Percentiles rank a stretch among this genome's conserved stretches.
Conservation (phyloP, 2,329 filamentous ascomycete species). For the Ascochyta pisi region DNA sequence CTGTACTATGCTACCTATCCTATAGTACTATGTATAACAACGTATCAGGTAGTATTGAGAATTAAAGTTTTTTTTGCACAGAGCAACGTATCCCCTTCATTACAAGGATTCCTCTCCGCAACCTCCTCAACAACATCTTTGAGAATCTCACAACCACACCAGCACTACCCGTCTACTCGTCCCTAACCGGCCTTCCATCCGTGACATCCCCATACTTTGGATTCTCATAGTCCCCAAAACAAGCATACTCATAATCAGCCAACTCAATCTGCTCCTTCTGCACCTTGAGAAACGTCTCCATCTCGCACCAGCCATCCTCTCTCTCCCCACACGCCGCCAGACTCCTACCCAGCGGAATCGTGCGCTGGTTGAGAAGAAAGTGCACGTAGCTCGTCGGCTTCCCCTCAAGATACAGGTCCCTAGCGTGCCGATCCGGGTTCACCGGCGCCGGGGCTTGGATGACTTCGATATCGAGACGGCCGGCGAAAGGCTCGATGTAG, state of each 20-base stretch:
- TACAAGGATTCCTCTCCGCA: background rate
- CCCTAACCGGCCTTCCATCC: slow-evolving; percentile 57
- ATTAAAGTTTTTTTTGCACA: too few species aligned
- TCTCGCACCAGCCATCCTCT: slow-evolving; percentile 79
- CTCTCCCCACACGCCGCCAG: slow-evolving; percentile 70
- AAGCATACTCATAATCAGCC: slow-evolving; percentile 70
- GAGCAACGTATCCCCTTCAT: background rate
- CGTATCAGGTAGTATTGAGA: too few species aligned
- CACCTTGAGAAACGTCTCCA: slow-evolving; percentile 69
- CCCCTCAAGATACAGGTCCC: slow-evolving; percentile 58
- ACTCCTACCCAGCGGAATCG: slow-evolving; percentile 71
- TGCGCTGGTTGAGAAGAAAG: slow-evolving; percentile 77
- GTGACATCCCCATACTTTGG: slow-evolving; percentile 58
- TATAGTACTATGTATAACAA: too few species aligned
- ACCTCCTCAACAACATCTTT: background rate
- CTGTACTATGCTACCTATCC: too few species aligned
- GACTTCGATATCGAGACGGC: slow-evolving; percentile 75
- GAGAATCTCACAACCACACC: background rate
- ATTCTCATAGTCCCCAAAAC: slow-evolving; percentile 64
- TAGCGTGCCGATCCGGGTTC: slow-evolving; percentile 26
- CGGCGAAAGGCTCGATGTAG: slow-evolving; percentile 74
- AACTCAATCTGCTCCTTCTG: slow-evolving; percentile 65
- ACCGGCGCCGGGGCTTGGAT: slow-evolving; percentile 72
- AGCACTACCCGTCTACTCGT: slow-evolving; percentile 1
- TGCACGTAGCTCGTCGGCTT: slow-evolving; percentile 72